Percentiles rank a stretch among this genome's conserved stretches.
phyloP scores from a whole-genome alignment of 129 eudicot genomes.

The Helichrysum umbraculigerum region DNA sequence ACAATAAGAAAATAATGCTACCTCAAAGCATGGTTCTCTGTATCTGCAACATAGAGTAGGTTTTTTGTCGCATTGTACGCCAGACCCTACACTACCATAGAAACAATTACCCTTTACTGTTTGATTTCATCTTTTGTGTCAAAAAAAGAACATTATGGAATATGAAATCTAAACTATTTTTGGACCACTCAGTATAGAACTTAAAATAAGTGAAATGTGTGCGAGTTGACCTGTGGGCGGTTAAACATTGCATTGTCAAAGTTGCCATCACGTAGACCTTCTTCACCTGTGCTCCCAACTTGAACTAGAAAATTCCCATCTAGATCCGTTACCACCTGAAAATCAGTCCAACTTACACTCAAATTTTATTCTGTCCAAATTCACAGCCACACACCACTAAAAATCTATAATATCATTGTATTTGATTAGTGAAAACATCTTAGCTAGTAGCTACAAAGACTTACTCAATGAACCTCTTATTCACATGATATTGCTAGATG shows the following conservation, averaged over 20 bases:
- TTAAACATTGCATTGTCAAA: constrained; percentile 87
- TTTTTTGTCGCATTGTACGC: constrained; percentile 84
- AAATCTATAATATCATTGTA: neutral
- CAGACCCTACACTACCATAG: constrained; percentile 56
- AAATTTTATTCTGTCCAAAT: neutral
- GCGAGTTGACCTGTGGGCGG: constrained; percentile 75
- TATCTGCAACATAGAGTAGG: constrained; percentile 93
- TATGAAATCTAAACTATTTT: constrained; percentile 9
- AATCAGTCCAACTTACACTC: constrained; percentile 2
- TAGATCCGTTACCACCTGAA: constrained; percentile 94
- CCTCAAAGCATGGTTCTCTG: constrained; percentile 99
- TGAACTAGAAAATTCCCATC: constrained; percentile 85
- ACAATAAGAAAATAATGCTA: constrained; percentile 11
- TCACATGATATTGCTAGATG: neutral
- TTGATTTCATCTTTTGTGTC: constrained; percentile 7
- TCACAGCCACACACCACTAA: neutral
- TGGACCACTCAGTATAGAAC: constrained; percentile 1
- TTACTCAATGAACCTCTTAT: neutral
- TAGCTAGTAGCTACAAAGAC: neutral
- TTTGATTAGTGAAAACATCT: neutral
- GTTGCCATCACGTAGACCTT: constrained; percentile 88
- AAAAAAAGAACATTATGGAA: neutral
- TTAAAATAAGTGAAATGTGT: constrained; percentile 20
- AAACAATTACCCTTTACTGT: constrained; percentile 18
- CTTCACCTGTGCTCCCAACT: constrained; percentile 94